Base-by-base conservation (phyloP, 768 basidiomycete species). In the Mycena vulgaris region DNA sequence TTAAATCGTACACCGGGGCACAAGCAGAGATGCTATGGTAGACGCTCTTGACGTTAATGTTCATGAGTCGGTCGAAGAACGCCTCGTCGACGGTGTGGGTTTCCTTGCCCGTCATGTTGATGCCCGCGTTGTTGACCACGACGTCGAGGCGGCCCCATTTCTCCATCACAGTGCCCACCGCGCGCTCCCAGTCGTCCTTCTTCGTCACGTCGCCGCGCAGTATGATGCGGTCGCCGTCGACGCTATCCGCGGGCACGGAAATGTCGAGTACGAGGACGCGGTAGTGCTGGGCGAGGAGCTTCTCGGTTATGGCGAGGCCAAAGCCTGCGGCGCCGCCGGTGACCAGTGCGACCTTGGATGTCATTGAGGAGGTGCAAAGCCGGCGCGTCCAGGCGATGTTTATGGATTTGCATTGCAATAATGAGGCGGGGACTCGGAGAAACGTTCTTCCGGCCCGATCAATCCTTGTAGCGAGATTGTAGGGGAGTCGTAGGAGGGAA, bases 71-170 rank as follows among this genome's bases (percentile, higher is more conserved):
- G 64, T 66, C 64, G 27, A 57, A 66, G 30, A 66, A 66, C 9
- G 30, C 64, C 47, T 66, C 64, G 55, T 66, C 64, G n/a, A 66
- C 64, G 6, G 21, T 25, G 48, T 66, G 65, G 13, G 65, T 66
- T 7, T 66, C 65, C 37, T 48, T 66, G 17, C 65, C 65, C 19
- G 56, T 58, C 65, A 66, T 66, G 56, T 66, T 66, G 30, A 57
- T 56, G 17, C 53, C 55, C 17, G 42, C 53, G 47, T 66, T 57
- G 56, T 57, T 56, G 17, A 57, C 64, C 45, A 66, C 64, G 47
- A 66, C 56, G 27, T 66, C 64, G 33, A 58, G 64, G 9, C 56
- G n/a, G 5, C 53, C 55, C 64, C 64, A 66, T 47, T 49, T 66
- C 13, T 57, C 64, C 25, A 39, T 13, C 4, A 58, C 45, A 30